Evolutionary conservation across 2,329 filamentous ascomycete genomes (phyloP).

Genomic region (Pseudogymnoascus sp.): DNA sequence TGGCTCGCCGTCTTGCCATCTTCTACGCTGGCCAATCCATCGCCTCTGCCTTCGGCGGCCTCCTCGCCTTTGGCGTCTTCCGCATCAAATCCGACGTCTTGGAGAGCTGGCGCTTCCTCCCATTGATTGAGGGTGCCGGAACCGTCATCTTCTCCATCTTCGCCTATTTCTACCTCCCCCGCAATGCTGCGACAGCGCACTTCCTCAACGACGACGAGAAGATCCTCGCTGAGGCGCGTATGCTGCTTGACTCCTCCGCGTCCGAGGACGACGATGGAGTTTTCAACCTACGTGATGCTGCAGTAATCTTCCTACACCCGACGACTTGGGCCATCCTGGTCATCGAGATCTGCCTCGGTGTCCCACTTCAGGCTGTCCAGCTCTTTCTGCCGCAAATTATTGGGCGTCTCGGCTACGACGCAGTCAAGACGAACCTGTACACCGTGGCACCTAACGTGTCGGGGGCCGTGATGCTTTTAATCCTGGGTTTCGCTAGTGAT

Average conservation of each 20-base stretch:
- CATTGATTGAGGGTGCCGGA: conserved; percentile 35
- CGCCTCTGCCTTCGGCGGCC: conserved; percentile 52
- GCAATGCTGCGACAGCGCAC: conserved; percentile 21
- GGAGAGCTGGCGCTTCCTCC: conserved; percentile 43
- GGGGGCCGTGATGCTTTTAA: conserved; percentile 61
- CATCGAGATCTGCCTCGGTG: conserved; percentile 51
- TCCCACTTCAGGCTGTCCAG: conserved; percentile 46
- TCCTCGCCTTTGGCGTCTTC: conserved; percentile 34
- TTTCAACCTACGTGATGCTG: conserved; percentile 26
- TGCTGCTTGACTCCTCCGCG: conserved; percentile 60
- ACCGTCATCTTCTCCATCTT: conserved; percentile 27
- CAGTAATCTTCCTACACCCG: conserved; percentile 39
- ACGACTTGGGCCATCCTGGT: conserved; percentile 36
- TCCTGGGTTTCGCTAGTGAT: conserved; percentile 66
- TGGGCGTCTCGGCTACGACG: conserved; percentile 37
- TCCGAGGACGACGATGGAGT: conserved; percentile 22
- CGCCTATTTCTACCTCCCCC: conserved; percentile 30
- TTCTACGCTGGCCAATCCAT: conserved; percentile 73
- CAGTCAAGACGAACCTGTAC: conserved; percentile 63
- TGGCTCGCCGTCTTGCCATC: conserved; percentile 59
- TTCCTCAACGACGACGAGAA: conserved; percentile 28
- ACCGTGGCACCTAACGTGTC: conserved; percentile 73
- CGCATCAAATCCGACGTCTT: conserved; percentile 42
- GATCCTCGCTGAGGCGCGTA: conserved; percentile 48
- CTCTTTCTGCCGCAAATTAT: conserved; percentile 50